These are phyloP conservation scores for Penicillium sp. DNA, from an alignment of 2,329 filamentous ascomycete genomes.

Conservation along the genomic window DNA sequence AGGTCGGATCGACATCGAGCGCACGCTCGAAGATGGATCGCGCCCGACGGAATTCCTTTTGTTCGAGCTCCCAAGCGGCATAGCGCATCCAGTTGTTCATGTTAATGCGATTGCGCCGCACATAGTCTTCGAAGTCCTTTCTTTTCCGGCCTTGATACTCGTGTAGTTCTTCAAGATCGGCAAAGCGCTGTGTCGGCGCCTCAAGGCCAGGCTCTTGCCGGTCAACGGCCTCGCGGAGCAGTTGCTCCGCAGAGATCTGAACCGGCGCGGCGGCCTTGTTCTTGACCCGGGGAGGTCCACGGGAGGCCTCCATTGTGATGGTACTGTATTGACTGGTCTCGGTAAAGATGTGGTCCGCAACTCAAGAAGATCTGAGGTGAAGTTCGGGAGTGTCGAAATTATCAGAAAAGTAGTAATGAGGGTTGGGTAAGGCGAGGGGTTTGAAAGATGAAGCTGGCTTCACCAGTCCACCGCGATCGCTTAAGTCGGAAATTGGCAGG, in stretches of 20 bases:
- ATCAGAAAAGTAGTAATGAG: not conserved
- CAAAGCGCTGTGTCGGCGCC: slow-evolving; percentile 90
- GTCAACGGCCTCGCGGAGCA: slow-evolving; percentile 95
- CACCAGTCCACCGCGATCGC: not conserved
- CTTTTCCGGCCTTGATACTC: slow-evolving; percentile 95
- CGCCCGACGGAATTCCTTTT: slow-evolving; percentile 92
- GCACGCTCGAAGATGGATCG: slow-evolving; percentile 93
- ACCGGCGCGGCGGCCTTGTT: slow-evolving; percentile 93
- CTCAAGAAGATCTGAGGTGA: not conserved
- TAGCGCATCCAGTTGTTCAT: slow-evolving; percentile 99
- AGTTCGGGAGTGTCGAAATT: slow-evolving; percentile 2
- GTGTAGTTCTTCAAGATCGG: slow-evolving; percentile 95
- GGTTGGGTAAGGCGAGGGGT: not conserved
- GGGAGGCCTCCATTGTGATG: slow-evolving; percentile 76
- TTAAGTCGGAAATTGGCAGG: not conserved
- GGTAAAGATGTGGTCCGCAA: not conserved
- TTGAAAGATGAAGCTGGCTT: not conserved
- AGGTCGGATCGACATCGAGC: slow-evolving; percentile 85
- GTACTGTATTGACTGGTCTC: slow-evolving; percentile 1
- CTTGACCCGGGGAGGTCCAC: slow-evolving; percentile 93
- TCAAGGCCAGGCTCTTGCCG: slow-evolving; percentile 85
- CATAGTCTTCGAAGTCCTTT: slow-evolving; percentile 97
- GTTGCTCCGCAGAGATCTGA: slow-evolving; percentile 94
- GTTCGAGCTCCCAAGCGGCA: slow-evolving; percentile 94
- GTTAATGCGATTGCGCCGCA: slow-evolving; percentile 87